Evolutionary conservation across 768 basidiomycete genomes (phyloP).

Genomic region (Sporobolomyces pararoseus): DNA sequence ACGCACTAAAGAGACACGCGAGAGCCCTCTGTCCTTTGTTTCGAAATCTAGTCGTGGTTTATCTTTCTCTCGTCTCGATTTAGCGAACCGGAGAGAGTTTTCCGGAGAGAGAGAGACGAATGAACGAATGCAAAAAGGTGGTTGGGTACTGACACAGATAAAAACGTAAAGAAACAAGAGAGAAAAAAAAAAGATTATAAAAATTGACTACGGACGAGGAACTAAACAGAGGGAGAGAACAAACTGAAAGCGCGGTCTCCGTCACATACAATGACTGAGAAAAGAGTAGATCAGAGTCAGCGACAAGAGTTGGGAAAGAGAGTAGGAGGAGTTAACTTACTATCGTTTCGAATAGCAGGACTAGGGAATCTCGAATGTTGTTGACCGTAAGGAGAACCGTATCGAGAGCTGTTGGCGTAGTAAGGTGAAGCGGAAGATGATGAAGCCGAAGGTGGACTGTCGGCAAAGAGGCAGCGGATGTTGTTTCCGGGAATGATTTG

Average conservation of each 20-base stretch:
- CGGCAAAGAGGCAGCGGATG: slow-evolving; percentile 83
- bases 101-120: too few relatives aligned
- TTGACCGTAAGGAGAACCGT: slow-evolving; percentile 27
- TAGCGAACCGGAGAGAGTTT: too few relatives aligned
- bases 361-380: slow-evolving; percentile 1
- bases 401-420: slow-evolving; percentile 23
- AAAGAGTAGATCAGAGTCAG: neutral
- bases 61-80: too few relatives aligned
- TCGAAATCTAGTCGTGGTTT: too few relatives aligned
- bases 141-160: neutral
- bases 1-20: too few relatives aligned
- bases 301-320: neutral
- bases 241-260: slow-evolving; percentile 36
- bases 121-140: too few relatives aligned
- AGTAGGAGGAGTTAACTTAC: neutral
- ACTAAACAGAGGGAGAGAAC: slow-evolving; percentile 6
- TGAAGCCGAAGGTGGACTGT: slow-evolving; percentile 81
- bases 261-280: slow-evolving; percentile 33
- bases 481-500: slow-evolving; percentile 69
- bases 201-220: too few relatives aligned
- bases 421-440: slow-evolving; percentile 53
- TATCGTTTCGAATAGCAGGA: slow-evolving; percentile 25
- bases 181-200: neutral
- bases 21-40: too few relatives aligned
- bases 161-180: neutral